Evolutionary conservation across 2,329 filamentous ascomycete genomes (phyloP).

Genomic region (Monascus ruber): DNA sequence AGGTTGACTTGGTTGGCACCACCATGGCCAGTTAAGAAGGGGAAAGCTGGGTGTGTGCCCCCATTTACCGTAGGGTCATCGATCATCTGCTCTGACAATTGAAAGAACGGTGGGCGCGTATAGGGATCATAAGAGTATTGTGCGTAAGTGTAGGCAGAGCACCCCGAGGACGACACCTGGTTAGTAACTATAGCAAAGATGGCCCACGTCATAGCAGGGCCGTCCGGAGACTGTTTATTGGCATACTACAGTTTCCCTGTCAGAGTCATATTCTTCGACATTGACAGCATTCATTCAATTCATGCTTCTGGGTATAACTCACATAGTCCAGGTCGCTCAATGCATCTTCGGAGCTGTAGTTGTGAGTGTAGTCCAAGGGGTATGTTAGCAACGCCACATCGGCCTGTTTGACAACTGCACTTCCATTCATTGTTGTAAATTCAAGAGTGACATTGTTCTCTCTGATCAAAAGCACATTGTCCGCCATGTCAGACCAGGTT

Average conservation of each 20-base stretch:
- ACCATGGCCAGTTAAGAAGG: conserved; percentile 60
- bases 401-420: conserved; percentile 56
- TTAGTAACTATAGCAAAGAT: conserved; percentile 59
- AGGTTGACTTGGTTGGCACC: conserved; percentile 57
- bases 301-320: conserved; percentile 8
- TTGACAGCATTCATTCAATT: background rate
- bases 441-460: conserved; percentile 53
- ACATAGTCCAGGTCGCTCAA: conserved; percentile 53
- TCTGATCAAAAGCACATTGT: conserved; percentile 45
- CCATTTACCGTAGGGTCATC: conserved; percentile 52
- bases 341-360: conserved; percentile 39
- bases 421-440: conserved; percentile 56
- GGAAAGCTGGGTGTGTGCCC: conserved; percentile 56
- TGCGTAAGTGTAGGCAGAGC: conserved; percentile 57
- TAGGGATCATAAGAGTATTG: conserved; percentile 55
- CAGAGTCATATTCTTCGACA: background rate
- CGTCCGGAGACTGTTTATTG: conserved; percentile 54
- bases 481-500: conserved; percentile 47
- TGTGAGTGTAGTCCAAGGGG: conserved; percentile 49
- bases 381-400: conserved; percentile 58
- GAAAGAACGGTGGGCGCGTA: conserved; percentile 54
- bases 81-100: conserved; percentile 57
- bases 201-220: conserved; percentile 63
- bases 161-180: conserved; percentile 53
- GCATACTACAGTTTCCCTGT: conserved; percentile 41